Evolutionary conservation across 2,329 filamentous ascomycete species (phyloP).

Genomic region (Coniochaeta sp.): DNA sequence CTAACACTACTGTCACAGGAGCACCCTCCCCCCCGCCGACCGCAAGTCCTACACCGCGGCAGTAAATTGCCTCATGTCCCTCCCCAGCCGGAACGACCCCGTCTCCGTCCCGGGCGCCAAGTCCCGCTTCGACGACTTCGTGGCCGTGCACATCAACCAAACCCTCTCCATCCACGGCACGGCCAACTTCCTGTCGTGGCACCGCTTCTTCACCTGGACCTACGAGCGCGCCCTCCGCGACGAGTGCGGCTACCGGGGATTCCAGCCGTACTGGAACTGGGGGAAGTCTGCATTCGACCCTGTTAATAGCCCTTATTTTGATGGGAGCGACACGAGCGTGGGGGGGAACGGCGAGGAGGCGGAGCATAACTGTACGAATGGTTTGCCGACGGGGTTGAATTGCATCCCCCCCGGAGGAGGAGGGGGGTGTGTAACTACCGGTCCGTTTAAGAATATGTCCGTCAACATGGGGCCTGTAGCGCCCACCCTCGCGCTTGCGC

Average conservation of each 20-base stretch:
- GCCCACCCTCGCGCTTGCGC: conserved; percentile 1
- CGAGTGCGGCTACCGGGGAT: conserved; percentile 22
- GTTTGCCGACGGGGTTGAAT: conserved; percentile 11
- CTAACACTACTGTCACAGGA: too few species aligned
- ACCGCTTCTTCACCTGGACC: conserved; percentile 21
- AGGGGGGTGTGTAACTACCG: conserved; percentile 43
- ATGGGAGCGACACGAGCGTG: conserved; percentile 36
- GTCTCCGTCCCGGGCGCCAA: conserved; percentile 15
- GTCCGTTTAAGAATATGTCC: conserved; percentile 35
- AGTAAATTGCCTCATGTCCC: conserved; percentile 13
- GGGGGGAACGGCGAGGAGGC: conserved; percentile 30
- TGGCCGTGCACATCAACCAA: conserved; percentile 20
- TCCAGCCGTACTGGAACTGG: conserved; percentile 36
- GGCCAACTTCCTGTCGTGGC: conserved; percentile 22
- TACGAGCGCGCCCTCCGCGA: conserved; percentile 22
- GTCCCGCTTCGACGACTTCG: conserved; percentile 21
- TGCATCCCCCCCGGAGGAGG: conserved; percentile 36
- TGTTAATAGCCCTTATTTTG: conserved; percentile 36
- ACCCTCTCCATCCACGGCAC: conserved; percentile 12
- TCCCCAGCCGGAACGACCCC: conserved; percentile 1
- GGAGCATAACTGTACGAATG: conserved; percentile 19
- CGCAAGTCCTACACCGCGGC: conserved; percentile 15
- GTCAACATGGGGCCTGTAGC: conserved; percentile 30
- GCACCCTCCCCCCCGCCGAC: conserved; percentile 9
- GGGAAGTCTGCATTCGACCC: conserved; percentile 32